Evolutionary conservation across 2,329 filamentous ascomycete species (phyloP).

Genomic region (Verruconis gallopava): DNA sequence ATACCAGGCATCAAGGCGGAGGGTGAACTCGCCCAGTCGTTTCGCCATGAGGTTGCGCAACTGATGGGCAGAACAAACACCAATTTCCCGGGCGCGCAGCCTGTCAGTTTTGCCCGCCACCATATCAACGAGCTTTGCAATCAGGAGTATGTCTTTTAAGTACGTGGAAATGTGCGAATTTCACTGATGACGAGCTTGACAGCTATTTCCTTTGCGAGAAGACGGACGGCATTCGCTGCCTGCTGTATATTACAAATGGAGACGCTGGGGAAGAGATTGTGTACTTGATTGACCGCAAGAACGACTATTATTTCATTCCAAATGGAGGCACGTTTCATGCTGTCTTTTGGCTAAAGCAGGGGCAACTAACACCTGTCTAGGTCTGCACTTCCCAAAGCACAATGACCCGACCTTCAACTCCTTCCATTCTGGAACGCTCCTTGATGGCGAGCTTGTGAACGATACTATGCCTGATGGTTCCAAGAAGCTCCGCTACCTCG

Average conservation of each 20-base stretch:
- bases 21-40: constrained; percentile 24
- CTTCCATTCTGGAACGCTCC: constrained; percentile 69
- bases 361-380: constrained; percentile 36
- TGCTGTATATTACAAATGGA: constrained; percentile 75
- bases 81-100: constrained; percentile 81
- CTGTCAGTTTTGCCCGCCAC: constrained; percentile 74
- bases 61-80: constrained; percentile 58
- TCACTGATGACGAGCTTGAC: background rate
- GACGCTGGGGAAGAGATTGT: constrained; percentile 53
- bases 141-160: constrained; percentile 47
- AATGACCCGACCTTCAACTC: constrained; percentile 42
- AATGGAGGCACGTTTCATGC: background rate
- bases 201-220: constrained; percentile 98
- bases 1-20: constrained; percentile 21
- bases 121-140: constrained; percentile 73
- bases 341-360: background rate
- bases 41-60: constrained; percentile 61
- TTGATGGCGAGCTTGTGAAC: constrained; percentile 88
- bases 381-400: constrained; percentile 68
- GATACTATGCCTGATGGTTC: constrained; percentile 59
- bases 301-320: constrained; percentile 73
- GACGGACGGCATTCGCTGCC: constrained; percentile 87
- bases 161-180: background rate
- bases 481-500: constrained; percentile 66
- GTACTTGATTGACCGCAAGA: constrained; percentile 94